Base-by-base conservation (phyloP, 768 basidiomycete species). In the Pholiota molesta region DNA sequence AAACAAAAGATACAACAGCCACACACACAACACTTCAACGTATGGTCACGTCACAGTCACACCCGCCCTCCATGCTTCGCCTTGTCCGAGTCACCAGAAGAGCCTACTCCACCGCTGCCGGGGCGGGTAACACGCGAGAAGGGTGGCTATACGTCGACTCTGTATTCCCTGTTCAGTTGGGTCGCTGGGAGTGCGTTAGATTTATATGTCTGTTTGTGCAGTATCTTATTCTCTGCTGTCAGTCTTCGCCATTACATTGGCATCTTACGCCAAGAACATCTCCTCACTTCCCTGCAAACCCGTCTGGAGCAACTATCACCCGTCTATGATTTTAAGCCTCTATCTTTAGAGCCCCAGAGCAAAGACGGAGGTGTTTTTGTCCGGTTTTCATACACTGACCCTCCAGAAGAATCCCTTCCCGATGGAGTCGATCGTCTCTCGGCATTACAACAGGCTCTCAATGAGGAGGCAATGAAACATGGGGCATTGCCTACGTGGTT, bases 361-460 rank as follows among this genome's bases (percentile, higher is more conserved):
- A 96, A 95, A 68, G 94, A 95, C 63, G 94, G 94, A 2, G 95
- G 95, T 5, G 88, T 92, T 16, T 95, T 94, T 70, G 88, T 95
- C 39, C 81, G 80, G 33, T 94, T 95, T 71, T 74, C 78, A 21
- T 96, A 89, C 68, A 73, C 66, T 37, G 16, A 35, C 5, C 21
- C 64, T 33, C 66, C 64, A 23, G 51, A 65, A 17, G 49, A 60
- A 45, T 44, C 63, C 39, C 51, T 52, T 7, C 59, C 62, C 37
- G 59, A 49, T 10, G 59, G 29, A 31, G 65, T 70, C 17, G 75
- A 83, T 21, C 69, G 61, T 16, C 79, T 81, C 11, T 69, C 86
- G 8, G 71, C 73, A 26, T 74, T 95, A 5, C 77, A 89, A 65
- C 66, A 73, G 2, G 75, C 79, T 21, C 68, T 92, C 1, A 76